These are phyloP conservation scores for Sporormia fimetaria DNA, from an alignment of 495 filamentous ascomycete genomes.

Conservation along the genomic window DNA sequence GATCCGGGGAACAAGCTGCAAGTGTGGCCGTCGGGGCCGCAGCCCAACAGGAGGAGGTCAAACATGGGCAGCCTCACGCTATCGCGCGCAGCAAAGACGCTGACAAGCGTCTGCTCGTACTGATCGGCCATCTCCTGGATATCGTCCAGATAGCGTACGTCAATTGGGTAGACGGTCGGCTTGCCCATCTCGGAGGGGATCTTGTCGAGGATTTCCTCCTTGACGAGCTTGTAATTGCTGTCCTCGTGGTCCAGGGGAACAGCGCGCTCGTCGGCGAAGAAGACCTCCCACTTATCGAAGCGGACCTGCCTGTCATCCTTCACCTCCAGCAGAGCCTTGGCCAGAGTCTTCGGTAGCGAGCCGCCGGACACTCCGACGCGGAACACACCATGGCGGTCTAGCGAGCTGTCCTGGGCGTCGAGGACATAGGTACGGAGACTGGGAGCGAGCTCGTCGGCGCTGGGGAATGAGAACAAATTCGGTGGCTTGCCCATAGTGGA, in stretches of 20 bases:
- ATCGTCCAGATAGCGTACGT: conserved; percentile 60
- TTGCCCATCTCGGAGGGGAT: conserved; percentile 53
- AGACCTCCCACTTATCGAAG: conserved; percentile 90
- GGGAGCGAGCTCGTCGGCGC: conserved; percentile 53
- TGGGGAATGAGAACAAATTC: conserved; percentile 73
- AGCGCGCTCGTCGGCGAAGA: conserved; percentile 94
- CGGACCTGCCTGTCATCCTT: conserved; percentile 49
- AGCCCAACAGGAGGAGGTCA: conserved; percentile 83
- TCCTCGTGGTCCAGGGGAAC: conserved; percentile 85
- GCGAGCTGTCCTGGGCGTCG: conserved; percentile 60
- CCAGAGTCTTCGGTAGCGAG: conserved; percentile 79
- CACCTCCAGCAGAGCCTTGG: conserved; percentile 58
- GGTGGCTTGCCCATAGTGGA: conserved; percentile 59
- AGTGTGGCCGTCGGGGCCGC: conserved; percentile 91
- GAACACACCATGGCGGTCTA: conserved; percentile 71
- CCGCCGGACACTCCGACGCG: conserved; percentile 90
- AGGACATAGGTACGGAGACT: conserved; percentile 73
- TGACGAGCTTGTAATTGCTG: conserved; percentile 85
- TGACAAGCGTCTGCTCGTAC: conserved; percentile 84
- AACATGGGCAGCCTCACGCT: conserved; percentile 63
- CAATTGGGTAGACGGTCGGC: conserved; percentile 69
- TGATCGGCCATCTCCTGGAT: conserved; percentile 84
- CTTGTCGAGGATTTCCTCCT: conserved; percentile 77
- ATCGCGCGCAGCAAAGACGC: conserved; percentile 36
- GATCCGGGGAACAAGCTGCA: conserved; percentile 93